Evolutionary conservation across 1,139 yeast species (phyloP).

Genomic region (Candida sanyaensis): DNA sequence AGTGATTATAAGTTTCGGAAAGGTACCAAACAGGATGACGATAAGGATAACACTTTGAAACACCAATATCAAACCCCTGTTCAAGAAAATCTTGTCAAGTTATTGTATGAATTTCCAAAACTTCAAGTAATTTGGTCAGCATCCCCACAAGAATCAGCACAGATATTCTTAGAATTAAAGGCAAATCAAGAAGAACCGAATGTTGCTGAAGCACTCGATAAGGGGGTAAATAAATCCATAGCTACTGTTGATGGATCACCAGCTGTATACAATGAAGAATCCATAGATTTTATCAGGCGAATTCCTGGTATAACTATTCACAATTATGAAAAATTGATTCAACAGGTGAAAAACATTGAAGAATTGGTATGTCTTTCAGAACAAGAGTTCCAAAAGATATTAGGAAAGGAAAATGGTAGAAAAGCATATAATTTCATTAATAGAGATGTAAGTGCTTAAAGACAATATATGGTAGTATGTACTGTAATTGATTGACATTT

Average conservation of each 20-base stretch:
- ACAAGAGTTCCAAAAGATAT: conserved; percentile 50
- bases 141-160: conserved; percentile 90
- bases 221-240: conserved; percentile 51
- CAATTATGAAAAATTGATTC: conserved; percentile 61
- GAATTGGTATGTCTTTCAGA: conserved; percentile 54
- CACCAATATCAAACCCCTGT: conserved; percentile 56
- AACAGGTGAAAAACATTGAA: conserved; percentile 55
- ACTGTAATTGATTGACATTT: too few relatives aligned
- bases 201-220: conserved; percentile 61
- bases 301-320: conserved; percentile 82
- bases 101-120: conserved; percentile 76
- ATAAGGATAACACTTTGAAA: conserved; percentile 7
- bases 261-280: conserved; percentile 61
- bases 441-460: neutral
- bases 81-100: conserved; percentile 70
- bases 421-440: conserved; percentile 58
- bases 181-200: conserved; percentile 81
- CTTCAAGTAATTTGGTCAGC: conserved; percentile 88
- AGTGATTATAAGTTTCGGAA: conserved; percentile 45
- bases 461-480: too few relatives aligned
- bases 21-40: conserved; percentile 19
- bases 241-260: conserved; percentile 45
- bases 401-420: conserved; percentile 73
- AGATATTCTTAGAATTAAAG: conserved; percentile 77
- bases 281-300: conserved; percentile 69